Evolutionary conservation across 305 asterid species (phyloP), one percentile per base, ranked within the genome.

Genomic region (Solanum hybrid): DNA sequence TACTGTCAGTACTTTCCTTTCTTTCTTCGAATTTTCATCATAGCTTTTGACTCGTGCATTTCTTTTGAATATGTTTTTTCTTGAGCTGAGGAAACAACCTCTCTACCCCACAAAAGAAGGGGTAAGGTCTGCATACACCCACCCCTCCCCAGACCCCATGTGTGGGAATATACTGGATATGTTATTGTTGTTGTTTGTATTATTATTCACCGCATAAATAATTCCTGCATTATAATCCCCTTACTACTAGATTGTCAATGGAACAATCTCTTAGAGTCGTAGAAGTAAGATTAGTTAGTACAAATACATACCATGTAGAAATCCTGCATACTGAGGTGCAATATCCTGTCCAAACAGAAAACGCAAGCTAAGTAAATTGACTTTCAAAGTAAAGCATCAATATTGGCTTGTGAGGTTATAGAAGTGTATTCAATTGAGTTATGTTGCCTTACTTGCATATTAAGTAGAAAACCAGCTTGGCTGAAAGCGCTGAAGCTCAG

Each of bases 401-500:
- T 26, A 82, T 11, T 42, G 16, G 12, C 87, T 28, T 82, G 67
- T 40, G 69, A 81, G 69, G 29, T 80, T n/a, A 51, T 67, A 31
- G 6, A 42, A 88, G 74, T 24, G 11, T 51, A 46, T 61, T 22
- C 10, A 46, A 40, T 57, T 5, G 51, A 40, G 24, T 18, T 57
- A 3, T 64, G 11, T 14, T 12, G 78, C 31, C 97, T 94, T 95
- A 97, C 99, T 86, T 97, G 98, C 98, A 97, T 97, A 88, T 97
- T 97, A 24, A 97, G 94, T 67, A 97, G 89, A 91, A 97, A 97
- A 18, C 99, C 99, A 10, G 99, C 99, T 93, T 97, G 99, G 87
- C 99, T 97, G 93, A 95, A 97, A 80, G 99, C 91, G 92, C 99
- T 96, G 89, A 97, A 91, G 93, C 99, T 96, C 89, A 97, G 94